Base-by-base conservation (phyloP, 352 stramenopile species). In the Pythium utonaiense region DNA sequence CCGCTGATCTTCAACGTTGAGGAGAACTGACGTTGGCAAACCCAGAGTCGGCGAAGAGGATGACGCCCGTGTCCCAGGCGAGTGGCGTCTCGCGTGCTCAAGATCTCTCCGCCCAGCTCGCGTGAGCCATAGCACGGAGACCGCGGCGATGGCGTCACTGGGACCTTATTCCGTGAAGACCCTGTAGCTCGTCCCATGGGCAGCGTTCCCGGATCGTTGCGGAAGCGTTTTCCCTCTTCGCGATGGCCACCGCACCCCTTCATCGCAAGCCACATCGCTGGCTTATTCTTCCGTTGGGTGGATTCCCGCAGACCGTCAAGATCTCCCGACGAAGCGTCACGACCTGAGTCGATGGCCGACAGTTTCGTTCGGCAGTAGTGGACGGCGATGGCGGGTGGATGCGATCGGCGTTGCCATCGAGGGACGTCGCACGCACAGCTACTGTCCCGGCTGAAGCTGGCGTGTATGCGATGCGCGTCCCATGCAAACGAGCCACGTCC, bases 171-270 rank as follows among this genome's bases (percentile, higher is more conserved):
- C 16, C 17, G 9, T 44, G 27, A 34, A n/a, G n/a, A n/a, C n/a
- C n/a, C n/a, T n/a, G n/a, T n/a, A n/a, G n/a, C 16, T 21, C 40
- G 57, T 64, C 57, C 49, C 57, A 59, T 52, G 50, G 13, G 57
- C 45, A 64, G 36, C 27, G 40, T 64, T 64, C 57, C 28, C 57
- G 41, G 57, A 64, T 47, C 38, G 49, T 57, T 28, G 57, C 49
- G 50, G 27, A 59, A 10, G 25, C 49, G n/a, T n/a, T n/a, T n/a
- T 31, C 55, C 52, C 52, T 24, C 21, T 19, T 25, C 21, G 9
- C 40, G 21, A 21, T 50, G n/a, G 19, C 17, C 25, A 38, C 6
- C 52, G n/a, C 38, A 9, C 16, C 38, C 30, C 48, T 55, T 27
- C 14, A n/a, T 53, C 27, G 21, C 27, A 40, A 27, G 27, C 27